Evolutionary conservation across 1,284 basidiomycete species (phyloP).

Genomic region (Ustilago bromivora): DNA sequence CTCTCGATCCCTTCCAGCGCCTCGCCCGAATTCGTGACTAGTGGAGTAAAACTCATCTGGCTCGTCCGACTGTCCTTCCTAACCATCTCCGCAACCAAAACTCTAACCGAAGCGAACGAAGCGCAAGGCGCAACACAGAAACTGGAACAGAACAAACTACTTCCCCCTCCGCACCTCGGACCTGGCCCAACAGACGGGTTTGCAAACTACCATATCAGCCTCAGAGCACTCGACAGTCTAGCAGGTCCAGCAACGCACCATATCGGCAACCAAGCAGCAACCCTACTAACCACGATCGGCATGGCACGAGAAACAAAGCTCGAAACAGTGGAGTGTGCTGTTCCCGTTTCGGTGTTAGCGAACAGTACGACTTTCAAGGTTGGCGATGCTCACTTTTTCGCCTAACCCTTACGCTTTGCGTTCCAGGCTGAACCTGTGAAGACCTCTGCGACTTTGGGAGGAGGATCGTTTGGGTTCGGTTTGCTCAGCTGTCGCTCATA

Average conservation of each 20-base stretch:
- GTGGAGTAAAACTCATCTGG: constrained; percentile 63
- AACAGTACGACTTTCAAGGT: constrained; percentile 58
- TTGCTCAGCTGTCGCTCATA: not conserved
- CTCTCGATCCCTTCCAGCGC: constrained; percentile 63
- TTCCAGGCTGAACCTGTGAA: not conserved
- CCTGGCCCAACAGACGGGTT: constrained; percentile 55
- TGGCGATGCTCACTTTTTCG: constrained; percentile 54
- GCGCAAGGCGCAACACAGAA: not conserved
- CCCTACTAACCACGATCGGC: constrained; percentile 10
- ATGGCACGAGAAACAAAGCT: constrained; percentile 52
- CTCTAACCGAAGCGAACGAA: not conserved
- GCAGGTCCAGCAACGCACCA: constrained; percentile 24
- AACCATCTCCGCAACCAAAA: constrained; percentile 40
- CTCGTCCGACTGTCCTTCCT: constrained; percentile 60
- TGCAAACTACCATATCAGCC: constrained; percentile 56
- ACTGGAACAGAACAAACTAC: constrained; percentile 5
- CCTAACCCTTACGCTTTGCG: constrained; percentile 18
- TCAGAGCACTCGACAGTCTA: constrained; percentile 43
- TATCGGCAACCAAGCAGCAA: not conserved
- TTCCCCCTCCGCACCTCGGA: constrained; percentile 57
- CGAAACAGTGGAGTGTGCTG: constrained; percentile 67
- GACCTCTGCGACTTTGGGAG: no score
- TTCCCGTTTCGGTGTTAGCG: constrained; percentile 61
- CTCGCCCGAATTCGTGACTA: constrained; percentile 64
- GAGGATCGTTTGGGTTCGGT: not conserved